phyloP scores from a whole-genome alignment of 768 basidiomycete species.

The Strobilomyces confusus region DNA sequence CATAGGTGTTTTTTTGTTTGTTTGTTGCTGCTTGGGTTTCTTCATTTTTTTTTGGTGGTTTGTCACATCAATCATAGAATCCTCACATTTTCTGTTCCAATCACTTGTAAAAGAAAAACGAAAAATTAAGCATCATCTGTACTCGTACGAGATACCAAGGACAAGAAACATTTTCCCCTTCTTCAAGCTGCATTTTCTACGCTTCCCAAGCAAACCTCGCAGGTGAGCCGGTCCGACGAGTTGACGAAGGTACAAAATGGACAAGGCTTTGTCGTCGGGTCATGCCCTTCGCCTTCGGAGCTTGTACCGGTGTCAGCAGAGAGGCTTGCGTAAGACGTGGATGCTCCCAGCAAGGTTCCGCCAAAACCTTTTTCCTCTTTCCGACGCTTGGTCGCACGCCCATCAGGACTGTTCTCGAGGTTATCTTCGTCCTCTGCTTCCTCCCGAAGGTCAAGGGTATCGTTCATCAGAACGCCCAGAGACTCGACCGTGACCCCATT shows the following conservation, averaged over 20 bases:
- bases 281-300: conserved; percentile 30
- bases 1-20: conserved; percentile 22
- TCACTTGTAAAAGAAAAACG: conserved; percentile 21
- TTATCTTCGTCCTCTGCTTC: conserved; percentile 59
- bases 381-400: conserved; percentile 37
- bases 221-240: conserved; percentile 36
- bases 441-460: conserved; percentile 62
- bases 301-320: conserved; percentile 31
- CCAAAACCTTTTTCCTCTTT: conserved; percentile 66
- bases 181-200: conserved; percentile 31
- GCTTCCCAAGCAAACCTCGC: conserved; percentile 42
- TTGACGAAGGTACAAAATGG: conserved; percentile 59
- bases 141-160: conserved; percentile 30
- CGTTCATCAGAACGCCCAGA: conserved; percentile 56
- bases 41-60: conserved; percentile 18
- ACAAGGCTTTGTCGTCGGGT: conserved; percentile 42
- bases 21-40: conserved; percentile 22
- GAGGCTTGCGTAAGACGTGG: conserved; percentile 27
- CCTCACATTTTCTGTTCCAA: conserved; percentile 13
- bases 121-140: conserved; percentile 35
- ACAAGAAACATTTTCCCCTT: conserved; percentile 6
- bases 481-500: conserved; percentile 49
- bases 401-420: conserved; percentile 46
- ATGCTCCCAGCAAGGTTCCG: conserved; percentile 64
- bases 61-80: conserved; percentile 31